Evolutionary conservation across 1,139 yeast species (phyloP), one percentile per base, ranked within the genome.

Genomic region (Yamadazyma spencermartinsiae): DNA sequence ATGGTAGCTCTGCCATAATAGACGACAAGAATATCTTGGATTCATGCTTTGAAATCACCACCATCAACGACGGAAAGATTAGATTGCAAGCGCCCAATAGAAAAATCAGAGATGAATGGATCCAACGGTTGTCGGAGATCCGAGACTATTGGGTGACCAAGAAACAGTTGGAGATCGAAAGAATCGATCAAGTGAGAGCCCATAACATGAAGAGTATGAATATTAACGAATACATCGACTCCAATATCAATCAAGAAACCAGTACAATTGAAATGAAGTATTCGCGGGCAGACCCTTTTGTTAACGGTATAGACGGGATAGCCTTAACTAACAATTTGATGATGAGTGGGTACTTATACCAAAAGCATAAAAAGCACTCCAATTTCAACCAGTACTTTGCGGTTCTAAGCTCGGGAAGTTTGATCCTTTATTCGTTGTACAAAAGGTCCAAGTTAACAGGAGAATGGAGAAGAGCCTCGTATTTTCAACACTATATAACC

Each of bases 361-460:
- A 79, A 47, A 88, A 88, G 52, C 72, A 80, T 4, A 79, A 76
- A 44, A 85, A 80, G 53, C 90, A 85, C 54, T 61, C 87, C 1
- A 69, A 79, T 26, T 88, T 87, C 58, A 66, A 63, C 34, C 76
- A 76, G 43, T 77, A 67, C 51, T 83, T 66, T 56, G 88, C 79
- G 11, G 72, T 86, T 0, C 64, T 88, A 27, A 74, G 86, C 36
- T 88, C 92, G 2, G 92, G 94, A 0, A 79, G 72, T 44, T 51
- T 89, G 29, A 59, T 81, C 1, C 55, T 87, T 3, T 77, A 63
- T 46, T 68, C 72, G 5, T 55, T 72, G 32, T 77, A 63, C 52
- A 63, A 68, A 35, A 61, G 85, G 32, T 73, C 76, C 13, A 63
- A 60, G 23, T n/a, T 48, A 1, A 58, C 71, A 0, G 84, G 85